Conservation (phyloP, 805 yeast genomes). For the Candida oleophila region DNA sequence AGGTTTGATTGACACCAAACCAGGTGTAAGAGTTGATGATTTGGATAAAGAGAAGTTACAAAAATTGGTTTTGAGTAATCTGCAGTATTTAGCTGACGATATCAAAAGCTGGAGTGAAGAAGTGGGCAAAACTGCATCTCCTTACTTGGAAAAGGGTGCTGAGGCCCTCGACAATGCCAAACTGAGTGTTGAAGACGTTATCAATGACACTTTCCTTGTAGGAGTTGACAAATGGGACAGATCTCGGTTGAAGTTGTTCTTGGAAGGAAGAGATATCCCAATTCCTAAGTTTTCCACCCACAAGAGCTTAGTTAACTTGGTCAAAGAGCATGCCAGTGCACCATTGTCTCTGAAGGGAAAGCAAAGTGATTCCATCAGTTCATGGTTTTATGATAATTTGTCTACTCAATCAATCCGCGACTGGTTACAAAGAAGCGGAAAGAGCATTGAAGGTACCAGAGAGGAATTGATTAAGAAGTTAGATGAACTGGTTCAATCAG, state of each 20-base stretch:
- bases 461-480: constrained; percentile 19
- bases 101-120: constrained; percentile 33
- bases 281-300: constrained; percentile 40
- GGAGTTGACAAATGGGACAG: constrained; percentile 49
- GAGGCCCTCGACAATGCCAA: constrained; percentile 7
- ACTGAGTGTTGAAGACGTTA: constrained; percentile 28
- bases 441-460: constrained; percentile 21
- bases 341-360: constrained; percentile 20
- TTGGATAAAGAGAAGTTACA: constrained; percentile 35
- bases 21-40: constrained; percentile 34
- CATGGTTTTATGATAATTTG: constrained; percentile 35
- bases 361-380: constrained; percentile 20
- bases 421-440: constrained; percentile 38
- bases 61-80: constrained; percentile 31
- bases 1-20: constrained; percentile 20
- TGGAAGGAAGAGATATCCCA: constrained; percentile 40
- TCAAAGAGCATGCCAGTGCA: constrained; percentile 33
- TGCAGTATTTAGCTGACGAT: constrained; percentile 36
- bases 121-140: constrained; percentile 28
- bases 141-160: constrained; percentile 31
- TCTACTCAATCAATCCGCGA: constrained; percentile 35
- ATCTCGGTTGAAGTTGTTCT: constrained; percentile 40
- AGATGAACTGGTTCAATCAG: constrained; percentile 5
- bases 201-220: constrained; percentile 46
- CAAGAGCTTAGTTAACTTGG: constrained; percentile 38